Evolutionary conservation across 129 eudicot species (phyloP).

Genomic region (Mikania micrantha): DNA sequence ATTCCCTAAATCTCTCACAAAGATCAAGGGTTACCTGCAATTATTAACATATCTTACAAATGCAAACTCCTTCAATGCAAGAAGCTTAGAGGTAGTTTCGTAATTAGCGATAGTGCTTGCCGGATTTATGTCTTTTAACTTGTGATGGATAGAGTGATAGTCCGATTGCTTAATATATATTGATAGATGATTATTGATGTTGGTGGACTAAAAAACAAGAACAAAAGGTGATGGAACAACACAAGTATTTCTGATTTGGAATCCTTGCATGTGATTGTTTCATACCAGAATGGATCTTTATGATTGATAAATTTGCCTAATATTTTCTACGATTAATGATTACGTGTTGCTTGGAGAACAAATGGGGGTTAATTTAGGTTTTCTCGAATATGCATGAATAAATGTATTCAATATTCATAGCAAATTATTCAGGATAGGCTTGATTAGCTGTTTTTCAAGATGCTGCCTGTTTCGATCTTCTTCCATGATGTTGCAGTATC

Average conservation of each 20-base stretch:
- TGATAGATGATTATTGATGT: background rate
- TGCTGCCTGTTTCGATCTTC: background rate
- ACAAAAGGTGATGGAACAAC: background rate
- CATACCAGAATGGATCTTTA: background rate
- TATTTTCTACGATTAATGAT: background rate
- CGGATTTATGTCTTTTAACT: background rate
- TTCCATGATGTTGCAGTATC: background rate
- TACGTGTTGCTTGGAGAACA: background rate
- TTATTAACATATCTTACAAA: too few relatives aligned
- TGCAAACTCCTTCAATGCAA: too few relatives aligned
- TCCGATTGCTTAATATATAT: too few relatives aligned
- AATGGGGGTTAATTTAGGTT: background rate
- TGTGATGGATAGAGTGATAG: background rate
- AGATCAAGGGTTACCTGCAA: too few relatives aligned
- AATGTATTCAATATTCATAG: background rate
- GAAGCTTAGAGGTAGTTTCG: constrained; percentile 50
- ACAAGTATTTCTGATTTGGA: background rate
- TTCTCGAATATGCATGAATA: background rate
- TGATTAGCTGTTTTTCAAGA: background rate
- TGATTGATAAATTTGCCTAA: background rate
- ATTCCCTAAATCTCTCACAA: too few relatives aligned
- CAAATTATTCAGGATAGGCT: background rate
- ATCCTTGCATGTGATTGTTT: background rate
- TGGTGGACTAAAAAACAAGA: background rate
- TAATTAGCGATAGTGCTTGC: background rate